These are phyloP conservation scores for Aegilops speltoides DNA, from an alignment of 176 grass and related monocot species.

Conservation along the genomic window DNA sequence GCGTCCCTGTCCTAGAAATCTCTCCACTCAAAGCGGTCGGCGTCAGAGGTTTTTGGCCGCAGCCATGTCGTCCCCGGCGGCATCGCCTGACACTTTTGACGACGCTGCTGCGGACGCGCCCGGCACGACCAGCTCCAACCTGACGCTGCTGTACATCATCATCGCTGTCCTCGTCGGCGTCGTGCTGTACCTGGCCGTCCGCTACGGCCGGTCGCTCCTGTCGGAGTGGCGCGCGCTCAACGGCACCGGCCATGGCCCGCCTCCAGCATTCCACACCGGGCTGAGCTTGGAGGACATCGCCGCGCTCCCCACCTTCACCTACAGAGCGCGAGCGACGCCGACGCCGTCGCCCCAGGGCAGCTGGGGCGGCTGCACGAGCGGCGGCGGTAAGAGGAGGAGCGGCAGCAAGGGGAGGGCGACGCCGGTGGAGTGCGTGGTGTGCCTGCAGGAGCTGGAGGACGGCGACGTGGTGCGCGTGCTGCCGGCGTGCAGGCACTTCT, in stretches of 20 bases:
- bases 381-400: not conserved
- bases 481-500: slow-evolving; percentile 52
- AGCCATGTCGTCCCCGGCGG: slow-evolving; percentile 9
- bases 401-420: slow-evolving; percentile 9
- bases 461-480: slow-evolving; percentile 62
- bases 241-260: not conserved
- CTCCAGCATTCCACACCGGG: not conserved
- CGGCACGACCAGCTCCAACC: slow-evolving; percentile 11
- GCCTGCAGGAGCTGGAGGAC: slow-evolving; percentile 52
- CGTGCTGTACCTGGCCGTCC: slow-evolving; percentile 37
- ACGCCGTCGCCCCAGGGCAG: not conserved
- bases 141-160: slow-evolving; percentile 51
- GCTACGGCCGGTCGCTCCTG: slow-evolving; percentile 18
- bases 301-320: slow-evolving; percentile 52
- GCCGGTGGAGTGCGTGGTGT: slow-evolving; percentile 54
- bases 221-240: slow-evolving; percentile 22
- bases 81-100: not conserved
- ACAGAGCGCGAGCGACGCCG: not conserved
- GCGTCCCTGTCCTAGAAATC: slow-evolving; percentile 11
- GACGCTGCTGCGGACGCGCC: not conserved
- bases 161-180: slow-evolving; percentile 29
- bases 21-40: not conserved
- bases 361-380: not conserved
- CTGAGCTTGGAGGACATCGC: slow-evolving; percentile 43
- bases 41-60: not conserved